Evolutionary conservation across 805 yeast genomes (phyloP).

Genomic region (Naumovozyma baii): DNA sequence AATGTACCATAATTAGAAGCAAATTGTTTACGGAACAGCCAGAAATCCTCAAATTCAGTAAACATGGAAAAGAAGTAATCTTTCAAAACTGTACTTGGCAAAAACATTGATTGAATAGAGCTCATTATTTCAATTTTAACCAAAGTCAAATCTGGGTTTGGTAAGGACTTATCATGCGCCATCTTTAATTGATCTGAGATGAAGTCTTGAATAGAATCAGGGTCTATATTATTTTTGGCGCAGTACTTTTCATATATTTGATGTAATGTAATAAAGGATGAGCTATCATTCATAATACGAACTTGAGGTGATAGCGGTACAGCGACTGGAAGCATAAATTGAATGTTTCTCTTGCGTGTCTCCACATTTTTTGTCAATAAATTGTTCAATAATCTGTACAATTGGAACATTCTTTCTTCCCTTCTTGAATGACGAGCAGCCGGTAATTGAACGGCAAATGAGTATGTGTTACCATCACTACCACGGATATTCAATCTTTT

Average conservation of each 20-base stretch:
- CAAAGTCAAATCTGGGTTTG: slow-evolving; percentile 84
- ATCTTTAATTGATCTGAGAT: slow-evolving; percentile 79
- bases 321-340: slow-evolving; percentile 81
- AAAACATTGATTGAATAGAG: slow-evolving; percentile 78
- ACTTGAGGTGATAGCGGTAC: slow-evolving; percentile 93
- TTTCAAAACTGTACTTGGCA: slow-evolving; percentile 74
- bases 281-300: slow-evolving; percentile 75
- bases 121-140: slow-evolving; percentile 85
- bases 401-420: slow-evolving; percentile 87
- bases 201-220: slow-evolving; percentile 86
- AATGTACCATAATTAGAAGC: slow-evolving; percentile 91
- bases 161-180: slow-evolving; percentile 86
- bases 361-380: slow-evolving; percentile 74
- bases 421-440: slow-evolving; percentile 96
- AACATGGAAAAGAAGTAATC: slow-evolving; percentile 65
- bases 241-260: slow-evolving; percentile 84
- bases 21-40: slow-evolving; percentile 94
- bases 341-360: slow-evolving; percentile 74
- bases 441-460: slow-evolving; percentile 94
- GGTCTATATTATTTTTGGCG: slow-evolving; percentile 54
- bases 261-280: slow-evolving; percentile 65
- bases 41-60: slow-evolving; percentile 81
- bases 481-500: slow-evolving; percentile 85
- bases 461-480: slow-evolving; percentile 82
- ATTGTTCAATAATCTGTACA: slow-evolving; percentile 81